Percentiles rank a stretch among this genome's conserved stretches.
These are phyloP conservation scores for Phanerochaete carnosa DNA, from an alignment of 768 basidiomycete genomes.

Conservation along the genomic window DNA sequence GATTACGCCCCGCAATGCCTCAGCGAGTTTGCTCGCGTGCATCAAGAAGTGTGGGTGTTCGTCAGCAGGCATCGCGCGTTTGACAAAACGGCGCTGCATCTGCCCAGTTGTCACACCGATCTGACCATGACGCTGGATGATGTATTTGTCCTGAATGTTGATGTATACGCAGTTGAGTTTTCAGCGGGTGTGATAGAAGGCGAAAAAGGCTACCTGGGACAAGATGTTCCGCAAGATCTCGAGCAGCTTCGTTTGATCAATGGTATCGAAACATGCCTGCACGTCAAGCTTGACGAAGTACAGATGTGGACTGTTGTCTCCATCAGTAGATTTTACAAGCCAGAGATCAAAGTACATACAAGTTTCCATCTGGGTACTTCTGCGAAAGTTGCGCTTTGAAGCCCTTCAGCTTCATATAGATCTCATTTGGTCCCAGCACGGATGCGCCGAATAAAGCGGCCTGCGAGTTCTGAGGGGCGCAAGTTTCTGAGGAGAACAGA, in stretches of 20 bases:
- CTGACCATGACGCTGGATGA: constrained; percentile 67
- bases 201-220: constrained; percentile 67
- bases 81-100: constrained; percentile 52
- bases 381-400: constrained; percentile 54
- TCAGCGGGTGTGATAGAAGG: not conserved
- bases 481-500: not conserved
- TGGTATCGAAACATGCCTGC: constrained; percentile 94
- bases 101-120: constrained; percentile 55
- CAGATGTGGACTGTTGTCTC: constrained; percentile 64
- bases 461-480: constrained; percentile 48
- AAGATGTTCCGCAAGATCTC: constrained; percentile 72
- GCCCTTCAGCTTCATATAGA: constrained; percentile 68
- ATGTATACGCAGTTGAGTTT: not conserved
- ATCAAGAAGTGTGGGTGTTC: not conserved
- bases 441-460: constrained; percentile 73
- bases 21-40: constrained; percentile 67
- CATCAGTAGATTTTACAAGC: not conserved
- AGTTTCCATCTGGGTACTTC: constrained; percentile 33
- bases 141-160: constrained; percentile 60
- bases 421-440: constrained; percentile 78
- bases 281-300: constrained; percentile 98
- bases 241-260: constrained; percentile 83
- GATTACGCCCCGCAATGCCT: constrained; percentile 65
- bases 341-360: constrained; percentile 38
- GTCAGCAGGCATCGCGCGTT: constrained; percentile 58